phyloP scores from a whole-genome alignment of 192 early-diverging fungal species.

The Entomortierella chlamydospora region DNA sequence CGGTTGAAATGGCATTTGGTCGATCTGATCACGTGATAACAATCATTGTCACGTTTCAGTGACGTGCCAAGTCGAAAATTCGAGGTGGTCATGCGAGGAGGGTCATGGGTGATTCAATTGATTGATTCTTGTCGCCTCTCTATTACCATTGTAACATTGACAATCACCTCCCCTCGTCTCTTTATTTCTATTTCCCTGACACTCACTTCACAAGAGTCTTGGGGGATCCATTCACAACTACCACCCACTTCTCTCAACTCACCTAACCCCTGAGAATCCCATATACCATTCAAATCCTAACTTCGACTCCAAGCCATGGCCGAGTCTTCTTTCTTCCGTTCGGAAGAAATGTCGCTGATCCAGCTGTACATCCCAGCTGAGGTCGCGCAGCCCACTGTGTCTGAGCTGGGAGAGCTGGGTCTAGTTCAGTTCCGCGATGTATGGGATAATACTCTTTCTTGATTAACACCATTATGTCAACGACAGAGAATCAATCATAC shows the following conservation, averaged over 20 bases:
- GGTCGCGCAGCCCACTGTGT: slow-evolving; percentile 91
- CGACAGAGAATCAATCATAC: not conserved
- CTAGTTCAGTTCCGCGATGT: slow-evolving; percentile 96
- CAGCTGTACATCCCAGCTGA: slow-evolving; percentile 98
- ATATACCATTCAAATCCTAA: not conserved
- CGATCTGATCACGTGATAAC: no score
- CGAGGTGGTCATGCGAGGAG: not conserved
- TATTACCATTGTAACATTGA: no score
- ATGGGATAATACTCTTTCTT: slow-evolving; percentile 31
- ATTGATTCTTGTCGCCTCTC: not conserved
- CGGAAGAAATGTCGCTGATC: slow-evolving; percentile 96
- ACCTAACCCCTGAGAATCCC: not conserved
- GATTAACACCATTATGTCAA: not conserved
- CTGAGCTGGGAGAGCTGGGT: slow-evolving; percentile 96
- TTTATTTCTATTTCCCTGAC: no score
- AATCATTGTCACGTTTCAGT: no score
- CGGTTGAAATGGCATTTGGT: no score
- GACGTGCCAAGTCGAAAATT: not conserved
- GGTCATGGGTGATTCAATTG: slow-evolving; percentile 2
- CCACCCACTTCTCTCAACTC: no score
- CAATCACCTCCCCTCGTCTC: no score
- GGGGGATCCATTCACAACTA: no score
- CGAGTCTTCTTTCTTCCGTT: slow-evolving; percentile 83
- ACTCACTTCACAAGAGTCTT: no score
- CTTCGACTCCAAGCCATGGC: slow-evolving; percentile 51